Base-by-base conservation (phyloP, 2,329 filamentous ascomycete genomes). In the Ophiostoma ips region DNA sequence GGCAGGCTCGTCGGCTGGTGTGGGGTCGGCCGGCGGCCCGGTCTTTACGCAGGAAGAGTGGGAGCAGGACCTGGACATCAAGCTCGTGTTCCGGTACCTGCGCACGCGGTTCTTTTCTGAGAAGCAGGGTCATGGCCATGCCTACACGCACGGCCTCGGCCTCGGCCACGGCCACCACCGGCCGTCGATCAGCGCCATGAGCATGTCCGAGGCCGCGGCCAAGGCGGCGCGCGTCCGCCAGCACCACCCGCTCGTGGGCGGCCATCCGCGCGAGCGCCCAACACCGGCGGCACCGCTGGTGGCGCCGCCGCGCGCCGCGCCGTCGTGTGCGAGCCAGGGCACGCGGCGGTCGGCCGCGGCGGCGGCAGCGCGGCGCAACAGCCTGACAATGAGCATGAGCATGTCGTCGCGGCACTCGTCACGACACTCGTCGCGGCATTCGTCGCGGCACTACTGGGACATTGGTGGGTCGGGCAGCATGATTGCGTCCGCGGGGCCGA, bases 1-100 rank as follows among this genome's bases (percentile, higher is more conserved):
- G 5, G 31, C 46, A 13, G 48, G 41, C 5, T 30, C 38, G 3
- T 38, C 51, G 6, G 13, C 43, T 3, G 21, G 45, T 4, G 12
- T 45, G 1, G 24, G 44, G 4, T 3, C 34, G 12, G 28, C 50
- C 12, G 4, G 53, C 12, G 18, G 37, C 5, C 57, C 56, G 4
- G 55, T 63, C 0, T 79, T 79, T 54, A 77, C 75, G 1, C 72
- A 86, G 58, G 85, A 92, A 34, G 92, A 95, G 61, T 98, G 92
- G 92, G 89, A 96, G 66, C 81, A 83, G 53, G 86, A 95, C 49
- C 75, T 96, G 5, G 89, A 96, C 60, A 78, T 95, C 56, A 85
- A 84, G 61, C 84, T 95, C 63, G 85, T 96, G 33, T 96, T 96
- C 69, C 80, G 82, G 46, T 96, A 92, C 61, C 73, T 95, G 30